These are phyloP conservation scores for Alternaria arbusti DNA, from an alignment of 2,329 filamentous ascomycete species.

Conservation along the genomic window DNA sequence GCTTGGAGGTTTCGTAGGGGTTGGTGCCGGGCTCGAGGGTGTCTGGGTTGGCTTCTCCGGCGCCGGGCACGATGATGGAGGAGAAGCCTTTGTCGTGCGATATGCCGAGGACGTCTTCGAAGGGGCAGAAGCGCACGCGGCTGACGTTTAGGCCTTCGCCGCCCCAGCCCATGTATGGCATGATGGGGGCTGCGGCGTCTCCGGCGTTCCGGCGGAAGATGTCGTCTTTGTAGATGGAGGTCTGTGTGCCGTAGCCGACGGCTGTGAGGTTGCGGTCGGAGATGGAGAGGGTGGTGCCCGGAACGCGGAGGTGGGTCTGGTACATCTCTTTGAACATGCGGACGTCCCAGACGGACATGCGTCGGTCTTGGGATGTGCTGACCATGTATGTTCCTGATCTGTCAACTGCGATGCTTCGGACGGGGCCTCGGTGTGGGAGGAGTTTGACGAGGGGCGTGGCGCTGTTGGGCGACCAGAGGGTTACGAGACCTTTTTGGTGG, in stretches of 20 bases:
- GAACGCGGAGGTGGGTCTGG: constrained; percentile 77
- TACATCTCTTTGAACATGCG: constrained; percentile 93
- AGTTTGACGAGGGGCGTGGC: constrained; percentile 88
- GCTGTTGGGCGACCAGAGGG: constrained; percentile 93
- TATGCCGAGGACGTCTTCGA: constrained; percentile 89
- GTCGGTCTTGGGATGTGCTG: constrained; percentile 84
- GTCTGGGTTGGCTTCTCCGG: constrained; percentile 97
- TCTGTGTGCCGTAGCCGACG: constrained; percentile 88
- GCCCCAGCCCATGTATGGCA: constrained; percentile 92
- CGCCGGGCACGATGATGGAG: constrained; percentile 87
- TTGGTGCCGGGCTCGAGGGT: constrained; percentile 79
- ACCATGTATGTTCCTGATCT: constrained; percentile 96
- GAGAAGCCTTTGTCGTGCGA: constrained; percentile 86
- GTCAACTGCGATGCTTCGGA: constrained; percentile 84
- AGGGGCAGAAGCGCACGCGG: constrained; percentile 88
- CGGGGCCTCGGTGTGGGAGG: constrained; percentile 85
- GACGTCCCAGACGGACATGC: constrained; percentile 96
- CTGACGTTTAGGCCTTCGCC: constrained; percentile 83
- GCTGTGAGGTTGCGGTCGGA: constrained; percentile 88
- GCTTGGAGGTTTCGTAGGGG: constrained; percentile 91
- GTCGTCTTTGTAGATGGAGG: constrained; percentile 83
- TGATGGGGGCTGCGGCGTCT: constrained; percentile 73
- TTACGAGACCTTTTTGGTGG: constrained; percentile 93
- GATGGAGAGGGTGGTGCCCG: constrained; percentile 83
- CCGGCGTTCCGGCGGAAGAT: constrained; percentile 78